Conservation (phyloP, 2,329 filamentous ascomycete genomes). For the Fusarium virguliforme region DNA sequence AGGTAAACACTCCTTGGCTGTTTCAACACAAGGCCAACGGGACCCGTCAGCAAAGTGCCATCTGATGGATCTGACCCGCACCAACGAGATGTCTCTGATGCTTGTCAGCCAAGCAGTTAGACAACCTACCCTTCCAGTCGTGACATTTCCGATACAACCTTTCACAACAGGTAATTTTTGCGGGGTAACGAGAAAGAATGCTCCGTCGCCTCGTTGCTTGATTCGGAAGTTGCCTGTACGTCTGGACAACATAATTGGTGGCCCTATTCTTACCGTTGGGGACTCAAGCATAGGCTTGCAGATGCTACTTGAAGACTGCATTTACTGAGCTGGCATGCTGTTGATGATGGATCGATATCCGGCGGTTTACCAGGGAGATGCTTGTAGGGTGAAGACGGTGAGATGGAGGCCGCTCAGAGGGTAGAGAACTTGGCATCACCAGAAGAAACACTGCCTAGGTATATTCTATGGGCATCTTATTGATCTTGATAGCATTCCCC, state of each 20-base stretch:
- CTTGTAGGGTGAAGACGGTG: conserved; percentile 6
- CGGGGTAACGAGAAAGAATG: conserved; percentile 5
- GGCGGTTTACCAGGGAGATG: not conserved
- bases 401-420: not conserved
- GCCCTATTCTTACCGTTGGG: conserved; percentile 15
- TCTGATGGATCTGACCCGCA: conserved; percentile 10
- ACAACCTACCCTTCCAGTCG: conserved; percentile 3
- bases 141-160: not conserved
- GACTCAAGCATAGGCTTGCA: conserved; percentile 12
- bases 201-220: conserved; percentile 14
- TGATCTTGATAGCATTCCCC: not conserved
- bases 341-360: conserved; percentile 8
- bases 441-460: not conserved
- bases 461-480: not conserved
- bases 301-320: conserved; percentile 5
- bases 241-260: conserved; percentile 8
- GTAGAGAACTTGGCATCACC: not conserved
- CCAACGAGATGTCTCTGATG: conserved; percentile 4
- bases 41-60: not conserved
- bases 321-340: not conserved
- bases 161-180: conserved; percentile 7
- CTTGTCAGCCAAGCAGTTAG: not conserved
- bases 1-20: not conserved
- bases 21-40: conserved; percentile 3
- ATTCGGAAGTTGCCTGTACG: conserved; percentile 7